A percentile compares a stretch with the other conserved stretches of the same genome.
Conservation (phyloP, 192 early-diverging fungal genomes). For the Endogone sp. region DNA sequence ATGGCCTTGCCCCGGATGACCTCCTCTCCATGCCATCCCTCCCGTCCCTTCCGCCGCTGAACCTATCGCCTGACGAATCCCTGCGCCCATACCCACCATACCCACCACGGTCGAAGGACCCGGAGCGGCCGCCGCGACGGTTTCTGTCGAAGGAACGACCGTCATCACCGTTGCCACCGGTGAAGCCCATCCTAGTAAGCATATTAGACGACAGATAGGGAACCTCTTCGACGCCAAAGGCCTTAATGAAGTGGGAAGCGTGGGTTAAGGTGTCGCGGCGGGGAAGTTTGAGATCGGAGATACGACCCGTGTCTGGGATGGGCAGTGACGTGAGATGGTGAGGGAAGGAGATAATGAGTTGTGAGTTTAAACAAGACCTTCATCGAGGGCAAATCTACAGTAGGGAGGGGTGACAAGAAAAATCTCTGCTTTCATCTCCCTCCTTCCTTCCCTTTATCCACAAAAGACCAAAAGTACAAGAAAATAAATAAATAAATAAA, state of each 20-base stretch:
- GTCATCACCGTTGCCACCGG: constrained; percentile 1
- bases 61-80: not conserved
- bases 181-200: constrained; percentile 36
- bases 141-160: constrained; percentile 1
- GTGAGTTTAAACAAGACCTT: too few species aligned
- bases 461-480: too few species aligned
- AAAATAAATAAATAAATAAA: too few species aligned
- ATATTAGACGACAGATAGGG: constrained; percentile 40
- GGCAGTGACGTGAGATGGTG: too few species aligned
- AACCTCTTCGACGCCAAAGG: constrained; percentile 37
- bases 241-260: constrained; percentile 34
- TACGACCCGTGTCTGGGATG: constrained; percentile 34
- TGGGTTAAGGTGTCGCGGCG: constrained; percentile 30
- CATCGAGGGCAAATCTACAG: too few species aligned
- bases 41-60: not conserved
- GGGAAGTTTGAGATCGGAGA: constrained; percentile 30
- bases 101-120: not conserved
- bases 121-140: not conserved
- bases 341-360: too few species aligned
- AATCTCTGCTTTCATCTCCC: too few species aligned
- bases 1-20: too few species aligned
- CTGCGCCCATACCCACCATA: not conserved
- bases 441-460: too few species aligned
- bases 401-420: too few species aligned
- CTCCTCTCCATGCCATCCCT: too few species aligned